These are phyloP conservation scores for Colletotrichum sp. DNA, from an alignment of 2,329 filamentous ascomycete genomes.

Conservation along the genomic window DNA sequence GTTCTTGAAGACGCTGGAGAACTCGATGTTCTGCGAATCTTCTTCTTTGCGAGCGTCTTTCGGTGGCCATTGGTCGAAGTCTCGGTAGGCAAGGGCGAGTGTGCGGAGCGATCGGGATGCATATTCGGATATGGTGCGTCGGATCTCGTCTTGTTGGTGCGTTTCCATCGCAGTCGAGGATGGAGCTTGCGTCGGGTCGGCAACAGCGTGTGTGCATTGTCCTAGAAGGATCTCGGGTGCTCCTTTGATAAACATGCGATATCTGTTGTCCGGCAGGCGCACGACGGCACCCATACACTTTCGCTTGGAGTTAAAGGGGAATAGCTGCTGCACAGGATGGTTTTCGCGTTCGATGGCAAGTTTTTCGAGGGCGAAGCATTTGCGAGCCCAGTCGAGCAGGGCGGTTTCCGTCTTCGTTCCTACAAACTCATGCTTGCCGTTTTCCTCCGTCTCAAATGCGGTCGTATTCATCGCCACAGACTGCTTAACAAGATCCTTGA, in stretches of 20 bases:
- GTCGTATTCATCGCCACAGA: conserved; percentile 55
- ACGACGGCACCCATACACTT: conserved; percentile 54
- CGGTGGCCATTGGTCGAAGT: conserved; percentile 71
- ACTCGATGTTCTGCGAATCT: conserved; percentile 60
- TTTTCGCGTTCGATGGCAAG: conserved; percentile 53
- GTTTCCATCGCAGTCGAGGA: conserved; percentile 35
- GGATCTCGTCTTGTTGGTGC: conserved; percentile 30
- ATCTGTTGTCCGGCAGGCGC: conserved; percentile 32
- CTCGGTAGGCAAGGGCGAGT: conserved; percentile 69
- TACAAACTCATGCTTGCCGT: conserved; percentile 48
- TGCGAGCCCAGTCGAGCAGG: conserved; percentile 40
- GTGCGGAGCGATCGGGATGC: conserved; percentile 71
- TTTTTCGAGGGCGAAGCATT: conserved; percentile 40
- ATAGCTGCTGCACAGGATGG: conserved; percentile 49
- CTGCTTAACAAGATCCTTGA: conserved; percentile 40
- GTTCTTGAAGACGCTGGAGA: conserved; percentile 41
- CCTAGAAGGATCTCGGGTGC: conserved; percentile 56
- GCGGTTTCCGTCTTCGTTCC: conserved; percentile 63
- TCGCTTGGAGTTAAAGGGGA: conserved; percentile 56
- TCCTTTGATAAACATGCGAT: conserved; percentile 56
- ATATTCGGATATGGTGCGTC: conserved; percentile 50
- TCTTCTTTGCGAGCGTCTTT: conserved; percentile 63
- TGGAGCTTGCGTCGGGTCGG: conserved; percentile 47
- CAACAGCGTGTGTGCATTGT: conserved; percentile 45
- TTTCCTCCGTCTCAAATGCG: conserved; percentile 55